Evolutionary conservation across 2,329 filamentous ascomycete genomes (phyloP), one percentile per base, ranked within the genome.

Genomic region (Hypocrella siamensis): DNA sequence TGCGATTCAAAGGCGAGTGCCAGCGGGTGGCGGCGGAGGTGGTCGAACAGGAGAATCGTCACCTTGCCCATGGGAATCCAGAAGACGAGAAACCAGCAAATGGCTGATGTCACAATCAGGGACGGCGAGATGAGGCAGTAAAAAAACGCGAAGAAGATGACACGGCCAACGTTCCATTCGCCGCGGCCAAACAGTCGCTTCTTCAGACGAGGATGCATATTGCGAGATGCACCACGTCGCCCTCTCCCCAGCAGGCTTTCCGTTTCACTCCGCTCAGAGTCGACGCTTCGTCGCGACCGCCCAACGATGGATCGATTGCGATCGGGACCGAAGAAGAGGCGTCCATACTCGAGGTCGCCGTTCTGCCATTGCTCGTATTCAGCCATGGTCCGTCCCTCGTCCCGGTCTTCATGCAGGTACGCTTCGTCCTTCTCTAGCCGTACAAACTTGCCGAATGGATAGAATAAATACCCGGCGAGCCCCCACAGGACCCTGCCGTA

Each of bases 281-380:
- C 88, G 38, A 93, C 68, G 54, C 88, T 94, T 46, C 83, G 76
- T 47, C 90, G 73, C 38, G 85, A 81, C 28, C 84, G 77, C 16
- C 88, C 90, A 26, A 94, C 65, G 31, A 96, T 75, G 6, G 85
- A 92, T 32, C 81, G 73, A 43, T 68, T 76, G 37, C 71, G 61
- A 33, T 74, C 73, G 3, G 90, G 90, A 0, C 90, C 92, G 52
- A 98, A 98, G 61, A 98, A 96, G 3, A 98, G 69, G 21, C 88
- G 73, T 3, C 90, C 90, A 52, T 96, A 85, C 54, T 98, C 90
- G 21, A 98, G 70, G 48, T 98, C 90, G 31, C 90, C 90, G 49
- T 76, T 94, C 58, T 98, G 90, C 90, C 90, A 98, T 57, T 93
- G 85, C 54, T 98, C 90, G 51, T 98, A 98, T 59, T 98, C 90